Evolutionary conservation across 176 grass and related monocot genomes (phyloP).

Genomic region (Raddia distichophylla): DNA sequence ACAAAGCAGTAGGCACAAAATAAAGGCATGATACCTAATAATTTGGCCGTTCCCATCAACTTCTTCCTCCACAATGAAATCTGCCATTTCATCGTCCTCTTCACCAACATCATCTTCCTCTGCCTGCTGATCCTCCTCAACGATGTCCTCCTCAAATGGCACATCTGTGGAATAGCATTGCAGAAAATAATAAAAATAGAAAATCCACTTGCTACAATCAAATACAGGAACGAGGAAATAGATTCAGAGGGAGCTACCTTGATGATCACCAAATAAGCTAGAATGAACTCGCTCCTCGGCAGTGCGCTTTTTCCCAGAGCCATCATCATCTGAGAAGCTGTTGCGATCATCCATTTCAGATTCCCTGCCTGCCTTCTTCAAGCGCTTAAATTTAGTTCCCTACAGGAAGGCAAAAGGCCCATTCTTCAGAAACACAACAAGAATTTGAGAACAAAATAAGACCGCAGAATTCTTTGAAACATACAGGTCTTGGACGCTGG

Average conservation of each 20-base stretch:
- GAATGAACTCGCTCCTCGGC: constrained; percentile 81
- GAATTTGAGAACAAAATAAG: neutral
- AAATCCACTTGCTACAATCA: neutral
- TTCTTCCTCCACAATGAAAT: constrained; percentile 97
- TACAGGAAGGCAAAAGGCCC: constrained; percentile 24
- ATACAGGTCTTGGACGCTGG: constrained; percentile 75
- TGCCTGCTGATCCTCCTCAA: constrained; percentile 68
- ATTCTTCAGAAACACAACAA: constrained; percentile 3
- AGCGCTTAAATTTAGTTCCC: constrained; percentile 83
- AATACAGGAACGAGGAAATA: neutral
- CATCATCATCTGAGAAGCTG: constrained; percentile 75
- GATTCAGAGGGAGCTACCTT: constrained; percentile 49
- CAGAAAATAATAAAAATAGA: constrained; percentile 20
- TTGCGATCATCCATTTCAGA: constrained; percentile 59
- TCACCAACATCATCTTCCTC: constrained; percentile 65
- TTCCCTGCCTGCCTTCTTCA: constrained; percentile 91
- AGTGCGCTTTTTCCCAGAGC: constrained; percentile 59
- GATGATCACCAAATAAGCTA: constrained; percentile 87
- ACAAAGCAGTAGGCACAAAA: neutral
- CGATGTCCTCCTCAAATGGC: constrained; percentile 80
- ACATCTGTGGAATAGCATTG: constrained; percentile 45
- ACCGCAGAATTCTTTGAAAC: constrained; percentile 5
- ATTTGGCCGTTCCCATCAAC: constrained; percentile 81
- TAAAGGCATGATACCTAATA: constrained; percentile 56
- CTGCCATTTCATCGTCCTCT: constrained; percentile 98